Percentiles rank a stretch among this genome's conserved stretches.
Evolutionary conservation across 2,329 filamentous ascomycete genomes (phyloP).

Genomic region (Apiospora aurea): DNA sequence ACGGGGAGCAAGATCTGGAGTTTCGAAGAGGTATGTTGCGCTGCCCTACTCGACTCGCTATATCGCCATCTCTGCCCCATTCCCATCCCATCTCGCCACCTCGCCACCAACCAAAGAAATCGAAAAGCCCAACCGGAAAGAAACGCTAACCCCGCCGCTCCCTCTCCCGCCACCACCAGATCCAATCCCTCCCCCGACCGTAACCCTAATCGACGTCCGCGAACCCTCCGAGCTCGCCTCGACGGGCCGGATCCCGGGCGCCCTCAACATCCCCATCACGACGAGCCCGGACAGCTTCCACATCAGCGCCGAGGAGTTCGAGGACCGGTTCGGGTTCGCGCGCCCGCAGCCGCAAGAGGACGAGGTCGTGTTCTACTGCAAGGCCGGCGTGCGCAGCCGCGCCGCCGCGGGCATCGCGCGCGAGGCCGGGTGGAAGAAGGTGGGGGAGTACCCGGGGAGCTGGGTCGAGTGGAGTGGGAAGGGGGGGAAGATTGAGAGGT

Average conservation of each 20-base stretch:
- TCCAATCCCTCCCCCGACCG: slow-evolving; percentile 18
- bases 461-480: slow-evolving; percentile 84
- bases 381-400: slow-evolving; percentile 82
- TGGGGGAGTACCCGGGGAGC: slow-evolving; percentile 77
- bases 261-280: slow-evolving; percentile 82
- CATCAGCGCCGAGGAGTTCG: slow-evolving; percentile 78
- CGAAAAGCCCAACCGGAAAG: background rate
- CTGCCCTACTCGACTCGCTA: background rate
- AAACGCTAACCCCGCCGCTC: background rate
- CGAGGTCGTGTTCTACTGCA: slow-evolving; percentile 85
- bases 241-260: slow-evolving; percentile 78
- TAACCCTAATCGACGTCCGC: slow-evolving; percentile 64
- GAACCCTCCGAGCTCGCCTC: slow-evolving; percentile 71
- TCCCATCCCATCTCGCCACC: slow-evolving; percentile 12
- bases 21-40: slow-evolving; percentile 41
- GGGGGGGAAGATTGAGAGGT: slow-evolving; percentile 68
- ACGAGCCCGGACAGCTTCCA: slow-evolving; percentile 82
- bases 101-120: background rate
- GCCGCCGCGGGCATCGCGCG: slow-evolving; percentile 80
- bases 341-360: slow-evolving; percentile 60
- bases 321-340: slow-evolving; percentile 79
- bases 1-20: slow-evolving; percentile 39
- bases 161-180: background rate
- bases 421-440: slow-evolving; percentile 75
- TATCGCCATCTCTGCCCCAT: background rate